Evolutionary conservation across 768 basidiomycete species (phyloP).

Genomic region (Krasilnikovozyma curviuscula): DNA sequence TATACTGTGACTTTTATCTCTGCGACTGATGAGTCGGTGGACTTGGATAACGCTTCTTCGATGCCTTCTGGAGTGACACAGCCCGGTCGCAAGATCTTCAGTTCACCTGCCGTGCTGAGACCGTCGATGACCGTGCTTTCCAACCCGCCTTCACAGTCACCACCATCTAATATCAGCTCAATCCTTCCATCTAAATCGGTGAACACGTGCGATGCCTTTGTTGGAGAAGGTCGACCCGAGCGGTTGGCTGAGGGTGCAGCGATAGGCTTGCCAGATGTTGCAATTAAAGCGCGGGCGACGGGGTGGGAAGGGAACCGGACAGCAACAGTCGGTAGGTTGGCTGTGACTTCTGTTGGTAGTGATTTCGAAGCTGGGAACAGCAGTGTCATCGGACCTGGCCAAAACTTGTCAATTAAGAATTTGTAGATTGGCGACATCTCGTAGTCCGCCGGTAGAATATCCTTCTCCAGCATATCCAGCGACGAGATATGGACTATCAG

Average conservation of each 20-base stretch:
- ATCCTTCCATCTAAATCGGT: slow-evolving; percentile 38
- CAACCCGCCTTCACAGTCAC: slow-evolving; percentile 66
- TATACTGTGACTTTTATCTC: slow-evolving; percentile 22
- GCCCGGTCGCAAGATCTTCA: slow-evolving; percentile 75
- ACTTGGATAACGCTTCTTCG: slow-evolving; percentile 28
- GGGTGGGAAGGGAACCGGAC: slow-evolving; percentile 89
- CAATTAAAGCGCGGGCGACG: slow-evolving; percentile 73
- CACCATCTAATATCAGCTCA: slow-evolving; percentile 79
- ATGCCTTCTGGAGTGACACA: slow-evolving; percentile 83
- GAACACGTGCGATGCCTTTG: slow-evolving; percentile 63
- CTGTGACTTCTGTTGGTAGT: slow-evolving; percentile 54
- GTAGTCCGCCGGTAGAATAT: slow-evolving; percentile 46
- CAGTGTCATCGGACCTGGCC: slow-evolving; percentile 87
- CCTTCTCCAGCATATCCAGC: slow-evolving; percentile 49
- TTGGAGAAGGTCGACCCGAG: slow-evolving; percentile 85
- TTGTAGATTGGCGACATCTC: slow-evolving; percentile 45
- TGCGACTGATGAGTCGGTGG: not conserved
- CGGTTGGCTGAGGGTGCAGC: slow-evolving; percentile 93
- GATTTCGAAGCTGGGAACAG: slow-evolving; percentile 56
- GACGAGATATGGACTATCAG: slow-evolving; percentile 93
- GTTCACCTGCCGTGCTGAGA: slow-evolving; percentile 45
- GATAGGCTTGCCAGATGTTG: slow-evolving; percentile 49
- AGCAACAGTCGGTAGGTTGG: slow-evolving; percentile 60
- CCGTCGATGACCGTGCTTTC: slow-evolving; percentile 95
- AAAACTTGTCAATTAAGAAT: slow-evolving; percentile 60